These are phyloP conservation scores for Eimeria mitis DNA, from an alignment of 169 alveolate species.

Conservation along the genomic window DNA sequence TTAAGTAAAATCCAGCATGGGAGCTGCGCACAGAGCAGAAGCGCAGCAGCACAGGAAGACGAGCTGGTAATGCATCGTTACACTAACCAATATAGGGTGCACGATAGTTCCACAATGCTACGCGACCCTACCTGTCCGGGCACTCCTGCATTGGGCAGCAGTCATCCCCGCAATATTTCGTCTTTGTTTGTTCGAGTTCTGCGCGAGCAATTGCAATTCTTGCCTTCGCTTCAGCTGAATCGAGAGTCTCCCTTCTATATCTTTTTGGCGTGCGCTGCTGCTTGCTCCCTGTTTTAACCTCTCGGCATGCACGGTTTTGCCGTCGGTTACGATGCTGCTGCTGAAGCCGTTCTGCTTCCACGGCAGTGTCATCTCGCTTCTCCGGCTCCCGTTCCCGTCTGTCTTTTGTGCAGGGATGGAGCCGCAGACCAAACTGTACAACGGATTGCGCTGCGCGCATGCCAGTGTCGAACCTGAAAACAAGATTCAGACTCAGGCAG, in stretches of 20 bases:
- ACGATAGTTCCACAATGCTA: too few relatives aligned
- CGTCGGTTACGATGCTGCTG: slow-evolving; percentile 73
- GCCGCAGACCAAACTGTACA: slow-evolving; percentile 73
- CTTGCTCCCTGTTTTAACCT: slow-evolving; percentile 9
- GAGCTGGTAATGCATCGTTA: background rate
- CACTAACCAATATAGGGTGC: background rate
- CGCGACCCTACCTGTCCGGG: slow-evolving; percentile 16
- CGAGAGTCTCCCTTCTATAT: background rate
- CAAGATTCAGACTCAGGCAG: background rate
- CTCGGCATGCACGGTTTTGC: slow-evolving; percentile 1
- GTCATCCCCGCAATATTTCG: slow-evolving; percentile 58
- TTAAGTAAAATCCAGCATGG: slow-evolving; percentile 67
- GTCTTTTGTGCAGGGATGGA: slow-evolving; percentile 56
- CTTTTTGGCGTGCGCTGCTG: slow-evolving; percentile 13
- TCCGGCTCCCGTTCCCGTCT: slow-evolving; percentile 31
- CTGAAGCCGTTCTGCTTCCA: slow-evolving; percentile 26
- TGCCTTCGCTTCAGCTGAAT: slow-evolving; percentile 43
- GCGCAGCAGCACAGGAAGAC: background rate
- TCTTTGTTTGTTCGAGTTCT: slow-evolving; percentile 45
- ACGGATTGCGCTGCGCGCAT: slow-evolving; percentile 77
- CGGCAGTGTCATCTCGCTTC: background rate
- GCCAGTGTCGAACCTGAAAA: slow-evolving; percentile 65
- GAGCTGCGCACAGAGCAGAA: slow-evolving; percentile 24
- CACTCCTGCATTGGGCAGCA: slow-evolving; percentile 54
- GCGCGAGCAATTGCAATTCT: slow-evolving; percentile 46